Base-by-base conservation (phyloP, 352 stramenopile species). In the Phytophthora cryptogea region DNA sequence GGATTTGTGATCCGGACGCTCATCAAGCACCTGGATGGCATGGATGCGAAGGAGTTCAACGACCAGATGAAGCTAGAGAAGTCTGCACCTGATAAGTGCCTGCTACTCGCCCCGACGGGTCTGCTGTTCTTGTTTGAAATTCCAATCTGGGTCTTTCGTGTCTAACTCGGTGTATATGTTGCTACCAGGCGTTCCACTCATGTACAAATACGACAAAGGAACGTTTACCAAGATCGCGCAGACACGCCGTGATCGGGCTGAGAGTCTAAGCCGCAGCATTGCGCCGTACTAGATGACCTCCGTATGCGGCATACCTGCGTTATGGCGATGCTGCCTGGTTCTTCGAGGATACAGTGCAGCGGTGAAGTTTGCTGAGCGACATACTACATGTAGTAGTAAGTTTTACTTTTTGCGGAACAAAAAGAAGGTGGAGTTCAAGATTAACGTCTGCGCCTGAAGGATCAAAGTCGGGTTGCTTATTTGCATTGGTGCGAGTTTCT, bases 31-130 rank as follows among this genome's bases (percentile, higher is more conserved):
- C 64, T 94, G 28, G 85, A 94, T 68, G 69, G 70, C 54, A 92
- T 94, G 80, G 76, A 86, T 55, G 79, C 89, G 14, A 54, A 78
- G 16, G 76, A 80, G 45, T 94, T 91, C 56, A 87, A 83, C 39
- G 78, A 82, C 31, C 85, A 94, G 59, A 94, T 94, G 85, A 83
- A 85, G 65, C 63, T 94, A 42, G 85, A 94, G 62, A 94, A 94
- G 59, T 78, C 76, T 52, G 78, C 82, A 4, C 85, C 85, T 4
- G 83, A 89, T 49, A 76, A 80, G 23, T 94, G 85, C 63, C 63
- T 88, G 43, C 54, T 94, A 44, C 65, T 94, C 5, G 85, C 85
- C 17, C 82, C 85, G 0, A 94, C 84, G 26, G 84, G 83, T 89
- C 69, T 41, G 59, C 5, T 39, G 13, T 23, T 14, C 36, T 3